Base-by-base conservation (phyloP, 2,329 filamentous ascomycete species). In the Annulohypoxylon truncatum region DNA sequence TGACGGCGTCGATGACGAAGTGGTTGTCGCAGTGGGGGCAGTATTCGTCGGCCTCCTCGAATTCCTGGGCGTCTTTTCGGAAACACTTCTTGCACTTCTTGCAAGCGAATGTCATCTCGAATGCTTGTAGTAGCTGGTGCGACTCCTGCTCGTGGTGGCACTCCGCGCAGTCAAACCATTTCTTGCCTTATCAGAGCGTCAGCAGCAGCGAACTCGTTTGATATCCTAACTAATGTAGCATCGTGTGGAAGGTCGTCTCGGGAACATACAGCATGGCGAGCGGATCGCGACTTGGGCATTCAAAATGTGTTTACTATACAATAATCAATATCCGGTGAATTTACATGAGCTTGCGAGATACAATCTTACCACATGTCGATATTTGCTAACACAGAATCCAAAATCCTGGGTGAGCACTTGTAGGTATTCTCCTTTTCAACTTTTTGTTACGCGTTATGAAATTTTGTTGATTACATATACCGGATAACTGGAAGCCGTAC, bases 31-130 rank as follows among this genome's bases (percentile, higher is more conserved):
- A 99, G 82, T 97, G 93, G 20, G 96, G 96, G 84, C 96, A 99
- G 85, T 97, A 99, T 79, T 99, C 96, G 82, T 99, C 96, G 78
- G 92, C 91, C 73, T 99, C 96, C 73, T 99, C 96, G 74, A 97
- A 97, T 78, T 97, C 92, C 70, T 88, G 83, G 47, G 91, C 91
- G 75, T 99, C 93, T 79, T 98, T 99, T 72, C 96, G 91, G 84
- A 99, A 99, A 80, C 91, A 94, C 82, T 99, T 99, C 73, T 92
- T 94, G 89, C 96, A 99, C 83, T 99, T 99, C 76, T 99, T 99
- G 87, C 96, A 99, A 55, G 93, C 93, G 76, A 99, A 98, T 35
- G 84, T 87, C 93, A 99, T 97, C 77, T 99, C 96, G 73, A 90
- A 85, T 70, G 84, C 85, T 81, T 97, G 92, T 57, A 87, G 81